phyloP scores from a whole-genome alignment of 768 basidiomycete genomes.

The Kwoniella mangroviensis region DNA sequence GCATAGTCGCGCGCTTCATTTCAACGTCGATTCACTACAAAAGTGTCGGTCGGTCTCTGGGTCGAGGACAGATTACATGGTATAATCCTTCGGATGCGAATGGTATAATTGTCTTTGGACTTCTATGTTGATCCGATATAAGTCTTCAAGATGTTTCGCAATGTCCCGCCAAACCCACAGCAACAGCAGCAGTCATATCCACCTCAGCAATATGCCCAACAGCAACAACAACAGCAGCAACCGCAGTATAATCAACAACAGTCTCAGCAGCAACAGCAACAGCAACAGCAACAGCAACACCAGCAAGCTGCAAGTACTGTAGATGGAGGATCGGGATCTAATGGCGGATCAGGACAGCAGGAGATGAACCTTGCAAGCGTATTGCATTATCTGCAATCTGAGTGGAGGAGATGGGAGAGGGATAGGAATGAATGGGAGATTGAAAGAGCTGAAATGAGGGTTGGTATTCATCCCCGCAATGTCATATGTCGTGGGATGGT shows the following conservation, averaged over 20 bases:
- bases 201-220: conserved; percentile 42
- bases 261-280: conserved; percentile 24
- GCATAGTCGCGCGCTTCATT: background rate
- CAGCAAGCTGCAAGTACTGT: conserved; percentile 22
- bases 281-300: conserved; percentile 56
- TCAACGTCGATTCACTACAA: background rate
- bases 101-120: no score
- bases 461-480: no score
- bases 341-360: conserved; percentile 25
- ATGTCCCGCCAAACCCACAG: conserved; percentile 12
- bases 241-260: conserved; percentile 58
- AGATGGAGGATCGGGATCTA: conserved; percentile 34
- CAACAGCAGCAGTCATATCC: conserved; percentile 60
- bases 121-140: no score
- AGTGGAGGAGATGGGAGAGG: conserved; percentile 96
- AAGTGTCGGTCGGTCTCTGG: background rate
- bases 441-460: conserved; percentile 97
- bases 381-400: conserved; percentile 95
- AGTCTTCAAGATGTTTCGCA: conserved; percentile 22
- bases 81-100: no score
- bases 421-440: conserved; percentile 99
- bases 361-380: conserved; percentile 93
- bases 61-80: no score
- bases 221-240: conserved; percentile 65
- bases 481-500: no score